phyloP scores from a whole-genome alignment of 169 alveolate species.

The Plasmodium fragile region DNA sequence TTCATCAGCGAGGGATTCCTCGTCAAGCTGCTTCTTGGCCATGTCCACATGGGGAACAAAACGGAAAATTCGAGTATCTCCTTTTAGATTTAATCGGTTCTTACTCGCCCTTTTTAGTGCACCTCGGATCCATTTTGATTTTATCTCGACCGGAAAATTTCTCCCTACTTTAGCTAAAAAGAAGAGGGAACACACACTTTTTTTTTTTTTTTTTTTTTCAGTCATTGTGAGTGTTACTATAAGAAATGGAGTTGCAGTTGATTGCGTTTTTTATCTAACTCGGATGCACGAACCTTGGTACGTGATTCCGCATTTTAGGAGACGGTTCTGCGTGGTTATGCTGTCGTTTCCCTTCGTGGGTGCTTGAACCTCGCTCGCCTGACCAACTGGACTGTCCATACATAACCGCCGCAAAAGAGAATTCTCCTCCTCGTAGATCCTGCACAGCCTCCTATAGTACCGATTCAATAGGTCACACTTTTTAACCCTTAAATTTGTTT shows the following conservation, averaged over 20 bases:
- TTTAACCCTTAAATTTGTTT: neutral
- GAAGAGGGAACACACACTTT: neutral
- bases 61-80: neutral
- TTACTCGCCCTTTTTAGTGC: neutral
- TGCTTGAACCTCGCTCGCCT: neutral
- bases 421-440: slow-evolving; percentile 38
- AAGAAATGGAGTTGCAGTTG: neutral
- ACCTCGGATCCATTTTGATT: neutral
- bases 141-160: neutral
- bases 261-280: neutral
- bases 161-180: neutral
- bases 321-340: neutral
- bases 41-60: neutral
- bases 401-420: neutral
- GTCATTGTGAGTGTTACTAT: neutral
- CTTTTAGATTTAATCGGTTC: neutral
- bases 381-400: neutral
- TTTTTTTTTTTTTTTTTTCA: neutral
- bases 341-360: neutral
- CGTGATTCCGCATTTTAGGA: neutral
- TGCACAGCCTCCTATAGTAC: slow-evolving; percentile 33
- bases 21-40: neutral
- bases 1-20: neutral
- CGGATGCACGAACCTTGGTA: neutral
- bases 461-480: slow-evolving; percentile 25